Evolutionary conservation across 129 eudicot species (phyloP).

Genomic region (Calendula officinalis): DNA sequence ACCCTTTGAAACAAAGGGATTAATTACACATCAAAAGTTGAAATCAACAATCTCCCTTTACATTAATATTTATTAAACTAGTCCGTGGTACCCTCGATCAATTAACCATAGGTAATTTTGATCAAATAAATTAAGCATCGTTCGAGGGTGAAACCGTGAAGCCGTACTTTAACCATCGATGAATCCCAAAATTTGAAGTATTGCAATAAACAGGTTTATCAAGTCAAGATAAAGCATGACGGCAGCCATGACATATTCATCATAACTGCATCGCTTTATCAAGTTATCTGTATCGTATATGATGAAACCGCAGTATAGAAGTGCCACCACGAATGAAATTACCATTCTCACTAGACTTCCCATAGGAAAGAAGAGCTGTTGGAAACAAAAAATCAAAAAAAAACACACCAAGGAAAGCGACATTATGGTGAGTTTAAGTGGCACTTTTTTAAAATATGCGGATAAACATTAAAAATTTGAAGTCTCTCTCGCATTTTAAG

Average conservation of each 20-base stretch:
- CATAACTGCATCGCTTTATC: constrained; percentile 66
- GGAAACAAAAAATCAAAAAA: not conserved
- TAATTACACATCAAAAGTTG: constrained; percentile 11
- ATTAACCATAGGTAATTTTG: not conserved
- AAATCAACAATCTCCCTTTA: constrained; percentile 16
- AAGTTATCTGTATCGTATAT: constrained; percentile 75
- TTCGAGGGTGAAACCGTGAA: not conserved
- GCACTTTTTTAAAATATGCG: no score
- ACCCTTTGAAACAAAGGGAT: not conserved
- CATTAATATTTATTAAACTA: not conserved
- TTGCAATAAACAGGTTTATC: constrained; percentile 51
- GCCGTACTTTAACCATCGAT: constrained; percentile 26
- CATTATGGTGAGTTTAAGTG: no score
- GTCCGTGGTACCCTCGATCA: not conserved
- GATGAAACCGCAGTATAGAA: constrained; percentile 68
- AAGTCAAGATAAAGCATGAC: constrained; percentile 62
- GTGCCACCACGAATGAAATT: constrained; percentile 55
- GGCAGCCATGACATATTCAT: constrained; percentile 69
- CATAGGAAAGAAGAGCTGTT: constrained; percentile 60
- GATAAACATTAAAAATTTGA: no score
- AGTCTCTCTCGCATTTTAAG: no score
- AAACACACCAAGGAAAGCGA: no score
- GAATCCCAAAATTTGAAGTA: constrained; percentile 39
- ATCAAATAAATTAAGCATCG: constrained; percentile 1
- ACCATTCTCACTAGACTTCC: constrained; percentile 50